Evolutionary conservation across 495 filamentous ascomycete genomes (phyloP).

Genomic region (Podospora pseudoanserina): DNA sequence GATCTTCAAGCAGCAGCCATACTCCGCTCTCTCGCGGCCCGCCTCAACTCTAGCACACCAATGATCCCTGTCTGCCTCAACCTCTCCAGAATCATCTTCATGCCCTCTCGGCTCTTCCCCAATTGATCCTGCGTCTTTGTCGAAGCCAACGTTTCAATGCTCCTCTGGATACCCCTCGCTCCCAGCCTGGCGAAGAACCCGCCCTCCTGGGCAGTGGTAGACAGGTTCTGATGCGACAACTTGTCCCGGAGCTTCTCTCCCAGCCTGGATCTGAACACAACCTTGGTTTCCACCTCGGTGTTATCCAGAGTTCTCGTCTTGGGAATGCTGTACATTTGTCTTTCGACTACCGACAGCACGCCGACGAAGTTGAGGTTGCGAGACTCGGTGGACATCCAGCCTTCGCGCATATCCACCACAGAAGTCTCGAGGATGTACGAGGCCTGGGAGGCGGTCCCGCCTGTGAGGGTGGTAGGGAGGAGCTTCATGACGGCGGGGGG

Average conservation of each 20-base stretch:
- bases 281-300: constrained; percentile 78
- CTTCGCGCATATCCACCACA: constrained; percentile 81
- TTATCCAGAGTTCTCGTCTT: constrained; percentile 42
- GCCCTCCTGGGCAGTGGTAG: constrained; percentile 28
- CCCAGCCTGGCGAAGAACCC: constrained; percentile 57
- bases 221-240: constrained; percentile 27
- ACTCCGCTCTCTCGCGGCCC: constrained; percentile 36
- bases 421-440: constrained; percentile 91
- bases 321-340: constrained; percentile 67
- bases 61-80: constrained; percentile 74
- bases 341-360: constrained; percentile 87
- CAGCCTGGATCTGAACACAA: constrained; percentile 79
- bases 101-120: constrained; percentile 85
- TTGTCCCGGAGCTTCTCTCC: constrained; percentile 64
- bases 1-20: constrained; percentile 20
- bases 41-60: constrained; percentile 82
- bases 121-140: constrained; percentile 79
- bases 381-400: constrained; percentile 82
- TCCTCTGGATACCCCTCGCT: constrained; percentile 75
- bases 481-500: constrained; percentile 79
- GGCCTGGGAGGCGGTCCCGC: constrained; percentile 69
- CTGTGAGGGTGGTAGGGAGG: constrained; percentile 63
- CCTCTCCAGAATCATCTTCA: constrained; percentile 89
- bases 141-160: constrained; percentile 84
- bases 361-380: constrained; percentile 87